phyloP scores from a whole-genome alignment of 352 stramenopile species.

The Globisporangium yorkense region DNA sequence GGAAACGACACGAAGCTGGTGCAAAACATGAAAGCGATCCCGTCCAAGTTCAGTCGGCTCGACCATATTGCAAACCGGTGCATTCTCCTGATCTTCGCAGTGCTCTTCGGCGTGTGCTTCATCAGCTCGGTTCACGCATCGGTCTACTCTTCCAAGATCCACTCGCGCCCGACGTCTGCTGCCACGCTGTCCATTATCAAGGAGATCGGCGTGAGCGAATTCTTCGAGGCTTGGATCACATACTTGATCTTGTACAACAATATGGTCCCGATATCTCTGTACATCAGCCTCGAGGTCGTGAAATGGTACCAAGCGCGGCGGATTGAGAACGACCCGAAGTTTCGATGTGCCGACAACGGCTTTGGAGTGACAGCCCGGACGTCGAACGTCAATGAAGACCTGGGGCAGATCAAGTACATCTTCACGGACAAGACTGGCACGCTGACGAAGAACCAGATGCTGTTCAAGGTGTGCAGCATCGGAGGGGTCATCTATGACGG shows the following conservation, averaged over 20 bases:
- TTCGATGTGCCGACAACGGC: slow-evolving; percentile 43
- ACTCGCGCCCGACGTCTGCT: slow-evolving; percentile 15
- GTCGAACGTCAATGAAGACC: slow-evolving; percentile 93
- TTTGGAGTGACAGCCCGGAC: slow-evolving; percentile 83
- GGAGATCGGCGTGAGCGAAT: slow-evolving; percentile 25
- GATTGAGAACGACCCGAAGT: slow-evolving; percentile 84
- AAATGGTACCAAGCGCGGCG: slow-evolving; percentile 94
- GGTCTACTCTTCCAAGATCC: slow-evolving; percentile 34
- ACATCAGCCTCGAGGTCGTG: slow-evolving; percentile 96
- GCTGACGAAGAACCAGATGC: slow-evolving; percentile 99
- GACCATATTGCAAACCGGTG: slow-evolving; percentile 76
- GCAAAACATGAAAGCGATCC: slow-evolving; percentile 83
- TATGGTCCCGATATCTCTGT: slow-evolving; percentile 96
- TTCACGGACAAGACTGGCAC: slow-evolving; percentile 99
- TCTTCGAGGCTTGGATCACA: slow-evolving; percentile 67
- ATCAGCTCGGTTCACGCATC: slow-evolving; percentile 61
- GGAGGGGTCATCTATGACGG: slow-evolving; percentile 88
- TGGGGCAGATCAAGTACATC: slow-evolving; percentile 98
- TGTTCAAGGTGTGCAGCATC: slow-evolving; percentile 93
- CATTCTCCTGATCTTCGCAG: slow-evolving; percentile 79
- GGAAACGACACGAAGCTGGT: slow-evolving; percentile 80
- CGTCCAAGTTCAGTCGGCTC: slow-evolving; percentile 81
- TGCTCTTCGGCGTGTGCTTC: slow-evolving; percentile 65
- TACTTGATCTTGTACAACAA: slow-evolving; percentile 88
- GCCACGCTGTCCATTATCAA: slow-evolving; percentile 25